phyloP scores from a whole-genome alignment of 768 basidiomycete species.

The Coprinopsis marcescibilis region DNA sequence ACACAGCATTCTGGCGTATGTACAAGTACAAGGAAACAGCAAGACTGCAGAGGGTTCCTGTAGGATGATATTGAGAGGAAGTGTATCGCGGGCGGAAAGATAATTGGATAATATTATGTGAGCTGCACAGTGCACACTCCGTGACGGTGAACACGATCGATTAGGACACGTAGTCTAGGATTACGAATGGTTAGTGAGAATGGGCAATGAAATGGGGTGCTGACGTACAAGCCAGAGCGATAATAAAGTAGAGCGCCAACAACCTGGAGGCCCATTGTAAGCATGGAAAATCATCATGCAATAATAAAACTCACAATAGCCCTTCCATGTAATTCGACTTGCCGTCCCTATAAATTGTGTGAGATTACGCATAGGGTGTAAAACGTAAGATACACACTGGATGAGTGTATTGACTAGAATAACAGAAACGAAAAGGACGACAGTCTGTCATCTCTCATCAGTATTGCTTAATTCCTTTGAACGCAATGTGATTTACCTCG shows the following conservation, averaged over 20 bases:
- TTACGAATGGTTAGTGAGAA: background rate
- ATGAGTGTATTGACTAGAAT: slow-evolving; percentile 82
- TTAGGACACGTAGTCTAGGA: slow-evolving; percentile 1
- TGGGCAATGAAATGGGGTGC: background rate
- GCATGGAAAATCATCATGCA: slow-evolving; percentile 21
- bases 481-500: no score
- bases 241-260: slow-evolving; percentile 69
- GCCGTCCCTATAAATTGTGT: slow-evolving; percentile 52
- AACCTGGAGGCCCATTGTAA: slow-evolving; percentile 39
- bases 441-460: slow-evolving; percentile 66
- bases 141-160: no score
- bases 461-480: no score
- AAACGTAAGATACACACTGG: slow-evolving; percentile 37
- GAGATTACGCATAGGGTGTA: background rate
- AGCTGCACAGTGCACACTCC: no score
- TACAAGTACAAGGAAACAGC: no score
- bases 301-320: slow-evolving; percentile 47
- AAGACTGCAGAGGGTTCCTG: no score
- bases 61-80: no score
- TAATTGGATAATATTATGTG: no score
- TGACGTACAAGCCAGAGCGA: slow-evolving; percentile 69
- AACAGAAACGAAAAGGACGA: slow-evolving; percentile 81
- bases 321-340: slow-evolving; percentile 94
- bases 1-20: no score
- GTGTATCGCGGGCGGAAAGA: no score